These are phyloP conservation scores for Waltiozyma solani DNA, from an alignment of 1,139 yeast genomes.

Conservation along the genomic window DNA sequence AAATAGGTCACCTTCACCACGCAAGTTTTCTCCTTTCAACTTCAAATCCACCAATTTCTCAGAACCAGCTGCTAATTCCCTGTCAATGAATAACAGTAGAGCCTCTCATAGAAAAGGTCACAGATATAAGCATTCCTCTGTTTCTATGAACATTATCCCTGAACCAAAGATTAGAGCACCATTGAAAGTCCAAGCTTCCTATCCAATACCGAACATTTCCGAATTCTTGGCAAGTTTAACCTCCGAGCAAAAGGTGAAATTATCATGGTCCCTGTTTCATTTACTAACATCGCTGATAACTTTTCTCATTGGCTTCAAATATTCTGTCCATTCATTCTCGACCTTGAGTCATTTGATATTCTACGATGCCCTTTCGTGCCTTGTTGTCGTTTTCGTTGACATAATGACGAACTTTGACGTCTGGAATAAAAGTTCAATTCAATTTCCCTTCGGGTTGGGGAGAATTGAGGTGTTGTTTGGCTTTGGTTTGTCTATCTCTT, in stretches of 20 bases:
- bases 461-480: conserved; percentile 81
- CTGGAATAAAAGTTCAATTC: conserved; percentile 78
- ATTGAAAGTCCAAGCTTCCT: conserved; percentile 62
- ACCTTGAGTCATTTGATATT: conserved; percentile 82
- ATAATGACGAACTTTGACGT: conserved; percentile 84
- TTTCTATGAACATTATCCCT: conserved; percentile 89
- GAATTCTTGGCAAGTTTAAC: conserved; percentile 54
- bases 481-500: conserved; percentile 75
- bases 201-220: conserved; percentile 64
- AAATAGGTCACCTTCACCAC: conserved; percentile 30
- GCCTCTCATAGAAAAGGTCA: conserved; percentile 89
- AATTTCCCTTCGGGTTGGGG: conserved; percentile 87
- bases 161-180: conserved; percentile 78
- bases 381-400: conserved; percentile 62
- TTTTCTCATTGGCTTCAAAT: conserved; percentile 50
- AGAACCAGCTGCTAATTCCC: conserved; percentile 16
- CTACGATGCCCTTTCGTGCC: conserved; percentile 77
- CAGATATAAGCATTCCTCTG: conserved; percentile 93
- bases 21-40: conserved; percentile 36
- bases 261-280: conserved; percentile 62
- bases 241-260: conserved; percentile 40
- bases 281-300: conserved; percentile 43
- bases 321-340: conserved; percentile 50
- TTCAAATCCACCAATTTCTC: conserved; percentile 35
- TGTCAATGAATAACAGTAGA: conserved; percentile 15